phyloP scores from a whole-genome alignment of 805 yeast species.

The Pichia occidentalis region DNA sequence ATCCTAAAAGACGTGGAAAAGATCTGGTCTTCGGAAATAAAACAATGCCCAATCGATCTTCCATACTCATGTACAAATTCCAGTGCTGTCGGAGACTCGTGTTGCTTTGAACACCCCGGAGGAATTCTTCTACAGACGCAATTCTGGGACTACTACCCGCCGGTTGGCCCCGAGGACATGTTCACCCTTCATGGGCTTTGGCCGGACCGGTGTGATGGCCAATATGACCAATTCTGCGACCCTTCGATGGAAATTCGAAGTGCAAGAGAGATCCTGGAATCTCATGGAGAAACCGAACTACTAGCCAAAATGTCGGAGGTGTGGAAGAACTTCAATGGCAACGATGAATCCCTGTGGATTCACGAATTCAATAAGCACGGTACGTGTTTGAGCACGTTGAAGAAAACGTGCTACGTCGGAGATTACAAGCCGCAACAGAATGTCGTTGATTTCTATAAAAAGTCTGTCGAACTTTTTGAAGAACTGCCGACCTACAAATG shows the following conservation, averaged over 20 bases:
- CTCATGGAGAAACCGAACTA: conserved; percentile 44
- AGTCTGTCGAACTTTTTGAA: conserved; percentile 51
- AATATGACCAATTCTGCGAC: conserved; percentile 76
- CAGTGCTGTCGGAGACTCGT: conserved; percentile 49
- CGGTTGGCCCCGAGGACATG: conserved; percentile 60
- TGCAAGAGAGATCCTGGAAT: conserved; percentile 40
- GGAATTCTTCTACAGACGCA: conserved; percentile 82
- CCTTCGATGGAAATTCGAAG: conserved; percentile 45
- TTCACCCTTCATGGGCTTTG: conserved; percentile 84
- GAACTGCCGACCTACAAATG: conserved; percentile 61
- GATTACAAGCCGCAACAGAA: conserved; percentile 30
- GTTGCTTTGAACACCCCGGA: conserved; percentile 85
- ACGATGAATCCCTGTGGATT: conserved; percentile 69
- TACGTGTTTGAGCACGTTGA: conserved; percentile 79
- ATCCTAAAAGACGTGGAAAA: neutral
- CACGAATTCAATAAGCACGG: conserved; percentile 95
- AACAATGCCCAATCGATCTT: conserved; percentile 45
- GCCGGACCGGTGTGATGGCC: conserved; percentile 86
- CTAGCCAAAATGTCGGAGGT: conserved; percentile 47
- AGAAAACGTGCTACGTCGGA: conserved; percentile 57
- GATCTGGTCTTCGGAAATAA: conserved; percentile 7
- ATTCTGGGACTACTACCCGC: conserved; percentile 84
- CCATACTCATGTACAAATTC: conserved; percentile 59
- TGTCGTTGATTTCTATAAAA: conserved; percentile 65
- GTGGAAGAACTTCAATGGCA: conserved; percentile 73